Base-by-base conservation (phyloP, 2,329 filamentous ascomycete species). In the Westerdykella sp. region DNA sequence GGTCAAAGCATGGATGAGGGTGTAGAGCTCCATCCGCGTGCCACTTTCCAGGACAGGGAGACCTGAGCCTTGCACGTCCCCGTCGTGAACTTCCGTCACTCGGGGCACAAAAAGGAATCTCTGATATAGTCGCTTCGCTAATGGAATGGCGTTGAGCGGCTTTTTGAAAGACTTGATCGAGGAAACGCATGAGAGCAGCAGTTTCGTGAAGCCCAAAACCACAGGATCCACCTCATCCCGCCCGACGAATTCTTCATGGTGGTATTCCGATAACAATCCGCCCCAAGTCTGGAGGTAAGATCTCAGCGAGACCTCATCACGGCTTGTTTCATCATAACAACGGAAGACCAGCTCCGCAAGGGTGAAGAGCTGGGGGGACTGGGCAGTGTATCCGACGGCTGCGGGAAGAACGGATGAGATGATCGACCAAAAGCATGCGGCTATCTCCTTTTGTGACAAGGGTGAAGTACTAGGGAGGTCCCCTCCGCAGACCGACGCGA, bases 81-180 rank as follows among this genome's bases (percentile, higher is more conserved):
- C 28, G 6, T 53, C 49, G 10, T 48, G 48, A 1, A 54, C 39
- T n/a, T 55, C 46, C 5, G 42, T 14, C 9, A 49, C 9, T 35
- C 25, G 43, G 4, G 48, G 53, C 9, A 54, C 51, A 36, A 69
- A 69, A 12, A 69, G 49, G 32, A 63, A 69, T 32, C 59, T 67
- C 28, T 41, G 49, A 45, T 66, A 69, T 11, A 69, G 49, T 10
- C 54, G 42, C 16, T 56, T 51, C 40, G 67, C 57, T 2, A 68
- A 46, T 1, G 46, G 23, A 13, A 57, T 51, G 36, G 55, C 49
- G 37, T 64, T 58, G 40, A 69, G 45, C 6, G 64, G 60, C 41
- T 59, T 66, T 47, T 69, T 68, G 54, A 65, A 66, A 2, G 66
- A 68, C 39, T 68, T 69, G 25, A 69, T 43, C 4, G 63, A 69